Percentiles rank a stretch among this genome's conserved stretches.
phyloP scores from a whole-genome alignment of 768 basidiomycete species.

The Hypholoma fasciculare region DNA sequence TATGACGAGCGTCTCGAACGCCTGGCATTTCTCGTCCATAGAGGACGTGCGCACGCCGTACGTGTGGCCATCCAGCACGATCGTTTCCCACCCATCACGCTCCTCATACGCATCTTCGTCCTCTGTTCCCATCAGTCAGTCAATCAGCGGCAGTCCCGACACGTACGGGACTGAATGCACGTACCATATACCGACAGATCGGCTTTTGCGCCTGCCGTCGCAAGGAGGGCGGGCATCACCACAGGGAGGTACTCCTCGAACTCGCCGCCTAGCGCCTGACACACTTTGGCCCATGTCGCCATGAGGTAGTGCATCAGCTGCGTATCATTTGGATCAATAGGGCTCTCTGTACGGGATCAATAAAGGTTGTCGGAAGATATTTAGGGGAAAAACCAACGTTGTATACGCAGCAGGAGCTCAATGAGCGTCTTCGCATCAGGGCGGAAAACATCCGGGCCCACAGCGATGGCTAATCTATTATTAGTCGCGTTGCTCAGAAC shows the following conservation, averaged over 20 bases:
- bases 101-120: slow-evolving; percentile 56
- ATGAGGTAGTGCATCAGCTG: slow-evolving; percentile 76
- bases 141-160: not conserved
- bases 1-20: slow-evolving; percentile 84
- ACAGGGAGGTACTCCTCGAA: slow-evolving; percentile 86
- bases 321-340: slow-evolving; percentile 69
- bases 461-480: slow-evolving; percentile 67
- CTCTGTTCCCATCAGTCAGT: slow-evolving; percentile 24
- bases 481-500: not conserved
- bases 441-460: slow-evolving; percentile 77
- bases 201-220: slow-evolving; percentile 77
- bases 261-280: slow-evolving; percentile 80
- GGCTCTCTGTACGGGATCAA: slow-evolving; percentile 45
- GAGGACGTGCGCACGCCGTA: slow-evolving; percentile 78
- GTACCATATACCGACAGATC: slow-evolving; percentile 74
- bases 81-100: slow-evolving; percentile 77
- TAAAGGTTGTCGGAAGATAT: too few relatives aligned
- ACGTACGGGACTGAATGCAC: slow-evolving; percentile 14
- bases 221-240: slow-evolving; percentile 79
- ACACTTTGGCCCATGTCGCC: slow-evolving; percentile 87
- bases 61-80: slow-evolving; percentile 74
- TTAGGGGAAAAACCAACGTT: slow-evolving; percentile 49
- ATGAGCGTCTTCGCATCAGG: slow-evolving; percentile 73
- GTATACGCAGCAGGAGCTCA: slow-evolving; percentile 72
- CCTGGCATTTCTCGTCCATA: slow-evolving; percentile 86